Evolutionary conservation across 352 stramenopile species (phyloP), one percentile per base, ranked within the genome.

Genomic region (Pythium utonaiense): DNA sequence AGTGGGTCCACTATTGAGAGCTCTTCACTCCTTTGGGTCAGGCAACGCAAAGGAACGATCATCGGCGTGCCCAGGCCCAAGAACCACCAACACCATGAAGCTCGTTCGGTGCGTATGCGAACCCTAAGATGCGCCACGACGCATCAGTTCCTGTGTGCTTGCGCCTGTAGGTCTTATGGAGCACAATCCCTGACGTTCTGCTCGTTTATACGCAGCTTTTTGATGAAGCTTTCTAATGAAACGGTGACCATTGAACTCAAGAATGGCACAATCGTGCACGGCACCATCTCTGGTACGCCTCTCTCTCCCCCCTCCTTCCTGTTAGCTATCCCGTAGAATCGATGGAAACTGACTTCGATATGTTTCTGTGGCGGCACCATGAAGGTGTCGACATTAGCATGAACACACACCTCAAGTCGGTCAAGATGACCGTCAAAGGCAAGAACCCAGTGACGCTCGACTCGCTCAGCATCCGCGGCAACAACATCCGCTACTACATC

Each of bases 161-260:
- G n/a, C n/a, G n/a, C n/a, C n/a, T n/a, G n/a, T n/a, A n/a, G n/a
- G n/a, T n/a, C n/a, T n/a, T n/a, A n/a, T n/a, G n/a, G n/a, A n/a
- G n/a, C n/a, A n/a, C n/a, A n/a, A n/a, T 21, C 52, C 24, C 17
- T 45, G 24, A 45, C 17, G 14, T 45, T n/a, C 6, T 45, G 38
- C 38, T 16, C 17, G 21, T 16, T 2, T n/a, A 45, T 45, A 6
- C 17, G 51, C 53, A 95, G 94, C 60, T 98, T 98, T 78, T 90
- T 98, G 70, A 98, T 98, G 95, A 99, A 99, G 74, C 83, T 99
- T 49, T 98, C 97, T 57, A 98, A 98, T 57, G 97, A 99, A 80
- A 98, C 97, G 57, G 97, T 99, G 34, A 99, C 97, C 31, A 98
- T 99, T 60, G 97, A 99, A 72, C 84, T 99, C n/a, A 99, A 99